phyloP scores from a whole-genome alignment of 176 grass and related monocot genomes.

The Triticum dicoccoides region DNA sequence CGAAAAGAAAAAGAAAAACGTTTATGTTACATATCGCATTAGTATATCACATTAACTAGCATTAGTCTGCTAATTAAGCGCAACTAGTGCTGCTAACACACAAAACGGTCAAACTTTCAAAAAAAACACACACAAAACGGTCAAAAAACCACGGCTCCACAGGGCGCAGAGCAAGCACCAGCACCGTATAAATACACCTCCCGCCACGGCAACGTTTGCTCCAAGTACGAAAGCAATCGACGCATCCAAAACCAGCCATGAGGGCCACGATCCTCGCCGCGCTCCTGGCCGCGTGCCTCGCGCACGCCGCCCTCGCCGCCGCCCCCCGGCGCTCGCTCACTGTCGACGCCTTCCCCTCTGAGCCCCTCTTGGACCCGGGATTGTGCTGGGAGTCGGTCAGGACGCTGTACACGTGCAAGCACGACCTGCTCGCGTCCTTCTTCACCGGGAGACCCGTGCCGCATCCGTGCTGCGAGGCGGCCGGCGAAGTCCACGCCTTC shows the following conservation, averaged over 20 bases:
- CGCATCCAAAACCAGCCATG: not conserved
- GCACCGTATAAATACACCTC: not conserved
- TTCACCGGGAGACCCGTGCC: conserved; percentile 22
- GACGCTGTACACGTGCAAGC: conserved; percentile 33
- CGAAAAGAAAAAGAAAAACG: not conserved
- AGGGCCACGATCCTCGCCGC: not conserved
- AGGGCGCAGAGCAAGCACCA: too few species aligned
- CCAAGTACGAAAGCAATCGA: not conserved
- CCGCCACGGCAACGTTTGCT: not conserved
- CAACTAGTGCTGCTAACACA: not conserved
- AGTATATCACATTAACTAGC: not conserved
- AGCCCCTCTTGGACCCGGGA: not conserved
- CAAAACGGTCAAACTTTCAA: not conserved
- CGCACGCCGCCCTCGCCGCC: not conserved
- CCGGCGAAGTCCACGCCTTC: conserved; percentile 19
- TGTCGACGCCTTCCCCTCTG: not conserved
- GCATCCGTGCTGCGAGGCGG: conserved; percentile 19
- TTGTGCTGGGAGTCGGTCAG: conserved; percentile 24
- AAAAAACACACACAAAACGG: not conserved
- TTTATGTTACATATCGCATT: not conserved
- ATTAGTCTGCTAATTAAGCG: not conserved
- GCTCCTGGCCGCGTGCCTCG: conserved; percentile 28
- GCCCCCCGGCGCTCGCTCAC: conserved; percentile 22
- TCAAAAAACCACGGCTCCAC: not conserved
- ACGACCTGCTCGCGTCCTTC: conserved; percentile 15